A percentile compares a stretch with the other conserved stretches of the same genome.
These are phyloP conservation scores for Phytomonas francai DNA, from an alignment of 208 protist species.

Conservation along the genomic window DNA sequence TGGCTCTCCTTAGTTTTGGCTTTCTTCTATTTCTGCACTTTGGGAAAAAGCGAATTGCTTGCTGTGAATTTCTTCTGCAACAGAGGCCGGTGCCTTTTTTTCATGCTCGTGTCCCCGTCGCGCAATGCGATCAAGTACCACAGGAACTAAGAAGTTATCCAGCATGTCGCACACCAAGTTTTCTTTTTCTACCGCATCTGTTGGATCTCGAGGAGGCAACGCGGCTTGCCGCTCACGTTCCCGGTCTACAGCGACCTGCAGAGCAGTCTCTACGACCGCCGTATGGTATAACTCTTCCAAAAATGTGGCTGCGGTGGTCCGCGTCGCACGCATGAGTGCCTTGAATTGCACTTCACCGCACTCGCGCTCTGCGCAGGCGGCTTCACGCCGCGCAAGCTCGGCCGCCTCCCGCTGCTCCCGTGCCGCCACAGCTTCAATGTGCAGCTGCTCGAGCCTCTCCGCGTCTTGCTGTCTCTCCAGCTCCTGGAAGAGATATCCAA, in stretches of 20 bases:
- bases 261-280: constrained; percentile 49
- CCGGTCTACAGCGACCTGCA: constrained; percentile 44
- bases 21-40: no score
- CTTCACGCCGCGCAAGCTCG: constrained; percentile 57
- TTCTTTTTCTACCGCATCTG: constrained; percentile 2
- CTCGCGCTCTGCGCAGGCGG: constrained; percentile 60
- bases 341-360: constrained; percentile 66
- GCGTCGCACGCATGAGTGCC: constrained; percentile 46
- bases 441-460: constrained; percentile 35
- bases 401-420: constrained; percentile 68
- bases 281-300: constrained; percentile 39
- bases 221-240: constrained; percentile 41
- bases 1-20: no score
- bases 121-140: constrained; percentile 49
- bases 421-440: constrained; percentile 55
- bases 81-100: constrained; percentile 42
- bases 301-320: constrained; percentile 61
- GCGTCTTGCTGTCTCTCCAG: constrained; percentile 73
- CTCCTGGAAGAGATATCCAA: constrained; percentile 85
- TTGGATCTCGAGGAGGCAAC: constrained; percentile 14
- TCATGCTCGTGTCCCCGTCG: constrained; percentile 24
- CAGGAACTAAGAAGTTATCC: constrained; percentile 65
- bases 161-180: constrained; percentile 69
- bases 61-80: constrained; percentile 22
- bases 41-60: neutral